Conservation (phyloP, 352 stramenopile genomes). For the Globisporangium rhizosaccharum region DNA sequence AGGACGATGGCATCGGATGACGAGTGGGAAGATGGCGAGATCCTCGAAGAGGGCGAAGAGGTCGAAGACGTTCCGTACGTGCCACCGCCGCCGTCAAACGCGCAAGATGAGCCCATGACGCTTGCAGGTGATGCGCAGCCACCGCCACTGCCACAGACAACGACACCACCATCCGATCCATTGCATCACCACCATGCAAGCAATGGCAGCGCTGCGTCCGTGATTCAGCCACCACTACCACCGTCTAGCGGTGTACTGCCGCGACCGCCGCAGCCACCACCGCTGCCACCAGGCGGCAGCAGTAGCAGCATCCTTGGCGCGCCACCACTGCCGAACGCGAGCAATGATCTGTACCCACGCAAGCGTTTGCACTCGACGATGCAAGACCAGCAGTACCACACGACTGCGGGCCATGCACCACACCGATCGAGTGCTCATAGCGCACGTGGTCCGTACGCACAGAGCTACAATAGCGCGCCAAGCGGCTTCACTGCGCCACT, state of each 20-base stretch:
- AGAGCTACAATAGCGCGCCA: conserved; percentile 6
- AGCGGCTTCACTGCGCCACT: not conserved
- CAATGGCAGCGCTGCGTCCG: not conserved
- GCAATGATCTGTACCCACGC: conserved; percentile 8
- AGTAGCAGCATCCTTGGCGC: conserved; percentile 1
- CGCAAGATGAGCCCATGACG: conserved; percentile 1
- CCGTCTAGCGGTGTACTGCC: too few relatives aligned
- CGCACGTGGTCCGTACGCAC: not conserved
- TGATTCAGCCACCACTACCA: not conserved
- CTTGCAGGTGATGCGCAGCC: not conserved
- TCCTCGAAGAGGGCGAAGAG: conserved; percentile 63
- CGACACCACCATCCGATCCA: not conserved
- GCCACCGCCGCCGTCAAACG: conserved; percentile 6
- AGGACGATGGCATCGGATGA: conserved; percentile 19
- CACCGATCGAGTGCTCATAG: not conserved
- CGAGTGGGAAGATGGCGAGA: conserved; percentile 72
- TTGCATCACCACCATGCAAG: not conserved
- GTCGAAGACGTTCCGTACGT: conserved; percentile 8
- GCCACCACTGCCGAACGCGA: not conserved
- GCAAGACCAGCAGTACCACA: conserved; percentile 12
- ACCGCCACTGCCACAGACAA: conserved; percentile 8
- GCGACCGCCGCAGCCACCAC: not conserved
- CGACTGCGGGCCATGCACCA: not conserved
- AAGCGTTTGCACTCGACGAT: conserved; percentile 30
- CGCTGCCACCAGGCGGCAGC: conserved; percentile 3